Base-by-base conservation (phyloP, 768 basidiomycete genomes). In the Suillus brevipes region DNA sequence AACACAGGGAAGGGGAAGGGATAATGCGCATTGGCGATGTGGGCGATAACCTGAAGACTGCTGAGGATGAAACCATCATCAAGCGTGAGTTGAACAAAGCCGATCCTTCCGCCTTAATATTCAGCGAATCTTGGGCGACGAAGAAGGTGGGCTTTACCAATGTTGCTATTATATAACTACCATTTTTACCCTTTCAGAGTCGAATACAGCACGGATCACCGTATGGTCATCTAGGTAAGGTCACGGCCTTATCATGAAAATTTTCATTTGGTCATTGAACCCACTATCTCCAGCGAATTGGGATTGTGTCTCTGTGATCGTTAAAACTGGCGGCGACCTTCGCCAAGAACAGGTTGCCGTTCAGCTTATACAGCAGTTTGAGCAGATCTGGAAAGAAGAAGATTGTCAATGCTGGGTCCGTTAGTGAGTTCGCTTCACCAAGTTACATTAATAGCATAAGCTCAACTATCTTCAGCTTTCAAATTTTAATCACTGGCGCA, bases 311-410 rank as follows among this genome's bases (percentile, higher is more conserved):
- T 97, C 96, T 9, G 95, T 98, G 47, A 99, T 99, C 65, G 95
- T 99, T 74, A 99, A 99, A 79, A 99, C 96, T 6, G 97, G 97
- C 3, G 96, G 91, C 40, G 97, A 99, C 76, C 76, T 99, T 62
- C 87, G 97, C 52, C 97, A 99, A 78, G 97, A 99, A 74, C 97
- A 99, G 77, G 83, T 99, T 28, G 97, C 97, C 5, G 94, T 97
- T 6, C 95, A 97, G 70, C 86, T 99, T 13, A 95, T 99, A 63
- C 90, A 86, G 67, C 91, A 96, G 71, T 98, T 99, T 72, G 90
- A 92, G 71, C 82, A 85, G 65, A 97, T 99, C 72, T 99, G 95
- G 95, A 88, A 88, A 71, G 97, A 98, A 69, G 96, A 98, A 78
- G 91, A 87, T 31, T 94, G 90, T 73, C 82, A 85, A 47, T 97